Conservation (phyloP, 192 early-diverging fungal genomes). For the Coemansia sp. region DNA sequence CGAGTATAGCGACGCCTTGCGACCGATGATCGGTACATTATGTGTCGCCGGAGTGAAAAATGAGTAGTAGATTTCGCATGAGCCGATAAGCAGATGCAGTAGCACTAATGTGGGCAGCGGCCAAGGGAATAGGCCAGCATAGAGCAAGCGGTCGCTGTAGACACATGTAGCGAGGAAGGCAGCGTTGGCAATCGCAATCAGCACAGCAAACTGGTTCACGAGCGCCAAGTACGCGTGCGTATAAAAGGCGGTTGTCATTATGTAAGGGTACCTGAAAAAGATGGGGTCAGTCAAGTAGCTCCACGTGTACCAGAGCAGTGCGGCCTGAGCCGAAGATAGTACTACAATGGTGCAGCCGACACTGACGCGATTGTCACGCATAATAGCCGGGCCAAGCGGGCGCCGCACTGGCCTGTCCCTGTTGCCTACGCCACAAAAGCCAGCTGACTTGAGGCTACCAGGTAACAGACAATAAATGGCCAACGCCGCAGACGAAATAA, state of each 20-base stretch:
- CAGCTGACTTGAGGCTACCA: neutral
- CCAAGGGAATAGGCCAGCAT: conserved; percentile 24
- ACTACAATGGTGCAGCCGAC: neutral
- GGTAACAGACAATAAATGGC: conserved; percentile 6
- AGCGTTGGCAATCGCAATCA: conserved; percentile 5
- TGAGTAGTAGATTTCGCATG: conserved; percentile 22
- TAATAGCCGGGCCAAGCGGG: conserved; percentile 4
- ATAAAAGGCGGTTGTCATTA: neutral
- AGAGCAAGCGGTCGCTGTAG: conserved; percentile 13
- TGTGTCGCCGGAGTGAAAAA: conserved; percentile 23
- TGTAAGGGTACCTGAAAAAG: neutral
- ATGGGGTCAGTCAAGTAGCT: neutral
- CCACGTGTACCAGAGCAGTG: conserved; percentile 4
- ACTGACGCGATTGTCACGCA: conserved; percentile 9
- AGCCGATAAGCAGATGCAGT: neutral
- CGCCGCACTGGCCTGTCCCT: conserved; percentile 1
- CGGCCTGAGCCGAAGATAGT: neutral
- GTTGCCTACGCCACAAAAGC: neutral
- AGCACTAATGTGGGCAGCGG: neutral
- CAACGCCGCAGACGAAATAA: neutral
- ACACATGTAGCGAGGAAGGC: neutral
- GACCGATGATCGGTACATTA: conserved; percentile 9
- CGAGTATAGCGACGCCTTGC: conserved; percentile 14
- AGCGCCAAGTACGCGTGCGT: neutral
- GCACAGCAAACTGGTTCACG: conserved; percentile 3